Conservation (phyloP, 2,329 filamentous ascomycete genomes). For the Aspergillus amoenus region DNA sequence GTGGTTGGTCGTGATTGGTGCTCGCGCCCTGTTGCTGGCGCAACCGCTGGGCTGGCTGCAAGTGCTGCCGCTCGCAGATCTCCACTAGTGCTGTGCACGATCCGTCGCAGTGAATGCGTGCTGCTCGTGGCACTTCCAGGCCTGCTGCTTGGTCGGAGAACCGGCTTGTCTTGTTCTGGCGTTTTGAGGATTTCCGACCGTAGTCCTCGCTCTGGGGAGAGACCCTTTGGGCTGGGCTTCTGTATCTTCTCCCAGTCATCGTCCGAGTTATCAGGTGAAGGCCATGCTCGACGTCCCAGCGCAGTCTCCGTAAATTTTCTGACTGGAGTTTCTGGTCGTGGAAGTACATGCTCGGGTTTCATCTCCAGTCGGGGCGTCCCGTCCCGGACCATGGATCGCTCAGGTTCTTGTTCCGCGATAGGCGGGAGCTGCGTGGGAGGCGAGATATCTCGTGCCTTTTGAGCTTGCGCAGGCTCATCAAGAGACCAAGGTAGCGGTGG, state of each 20-base stretch:
- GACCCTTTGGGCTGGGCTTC: constrained; percentile 21
- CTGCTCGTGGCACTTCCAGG: constrained; percentile 20
- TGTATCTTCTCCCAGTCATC: constrained; percentile 26
- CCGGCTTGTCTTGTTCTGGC: constrained; percentile 30
- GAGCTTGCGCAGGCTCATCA: constrained; percentile 27
- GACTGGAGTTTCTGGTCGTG: constrained; percentile 30
- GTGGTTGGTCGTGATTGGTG: constrained; percentile 20
- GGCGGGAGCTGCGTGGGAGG: constrained; percentile 49
- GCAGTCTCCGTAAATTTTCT: constrained; percentile 37
- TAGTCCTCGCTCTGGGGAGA: constrained; percentile 19
- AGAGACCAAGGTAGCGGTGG: constrained; percentile 29
- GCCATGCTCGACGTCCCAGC: constrained; percentile 31
- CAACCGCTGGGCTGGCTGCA: constrained; percentile 70
- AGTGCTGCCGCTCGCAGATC: constrained; percentile 47
- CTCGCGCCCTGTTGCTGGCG: constrained; percentile 48
- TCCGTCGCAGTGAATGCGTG: constrained; percentile 60
- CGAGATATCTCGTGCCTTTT: constrained; percentile 26
- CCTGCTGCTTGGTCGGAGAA: constrained; percentile 53
- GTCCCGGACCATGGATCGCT: constrained; percentile 40
- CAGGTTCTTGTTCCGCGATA: constrained; percentile 52
- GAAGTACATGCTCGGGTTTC: constrained; percentile 41
- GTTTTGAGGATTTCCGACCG: constrained; percentile 39
- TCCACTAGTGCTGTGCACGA: constrained; percentile 67
- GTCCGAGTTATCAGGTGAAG: constrained; percentile 24
- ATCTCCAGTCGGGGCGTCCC: constrained; percentile 38